phyloP scores from a whole-genome alignment of 2,329 filamentous ascomycete species.

The Pseudogymnoascus sp. region DNA sequence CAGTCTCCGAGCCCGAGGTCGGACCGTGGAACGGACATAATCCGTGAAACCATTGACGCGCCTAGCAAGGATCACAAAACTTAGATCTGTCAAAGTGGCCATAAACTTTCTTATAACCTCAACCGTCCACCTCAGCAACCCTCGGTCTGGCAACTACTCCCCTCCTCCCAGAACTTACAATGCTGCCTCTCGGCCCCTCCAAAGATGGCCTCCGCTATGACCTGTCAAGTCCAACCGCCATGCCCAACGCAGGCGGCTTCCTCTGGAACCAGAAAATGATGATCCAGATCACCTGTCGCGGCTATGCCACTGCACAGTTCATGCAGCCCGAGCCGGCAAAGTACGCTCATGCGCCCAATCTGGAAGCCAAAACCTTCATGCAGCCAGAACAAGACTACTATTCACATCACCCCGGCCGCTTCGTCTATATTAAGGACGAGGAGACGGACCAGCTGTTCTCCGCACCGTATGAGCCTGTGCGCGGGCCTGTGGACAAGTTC shows the following conservation, averaged over 20 bases:
- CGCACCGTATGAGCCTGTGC: slow-evolving; percentile 50
- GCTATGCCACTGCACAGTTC: slow-evolving; percentile 53
- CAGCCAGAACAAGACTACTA: slow-evolving; percentile 56
- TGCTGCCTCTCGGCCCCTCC: slow-evolving; percentile 27
- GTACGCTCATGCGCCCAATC: slow-evolving; percentile 52
- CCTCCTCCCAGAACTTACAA: neutral
- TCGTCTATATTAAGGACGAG: slow-evolving; percentile 54
- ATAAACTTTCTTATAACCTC: slow-evolving; percentile 10
- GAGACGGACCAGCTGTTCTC: slow-evolving; percentile 46
- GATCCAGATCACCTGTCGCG: slow-evolving; percentile 53
- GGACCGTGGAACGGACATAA: slow-evolving; percentile 5
- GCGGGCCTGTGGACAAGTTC: slow-evolving; percentile 42
- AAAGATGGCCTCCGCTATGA: slow-evolving; percentile 49
- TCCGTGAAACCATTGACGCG: slow-evolving; percentile 5
- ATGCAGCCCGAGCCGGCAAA: slow-evolving; percentile 57
- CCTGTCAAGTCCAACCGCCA: slow-evolving; percentile 47
- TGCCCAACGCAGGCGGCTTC: slow-evolving; percentile 51
- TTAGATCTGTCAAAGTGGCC: slow-evolving; percentile 2
- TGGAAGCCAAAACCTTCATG: slow-evolving; percentile 55
- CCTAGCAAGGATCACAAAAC: slow-evolving; percentile 9
- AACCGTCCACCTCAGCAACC: neutral
- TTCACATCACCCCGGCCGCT: slow-evolving; percentile 51
- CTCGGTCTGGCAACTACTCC: neutral
- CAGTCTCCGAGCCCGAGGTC: neutral
- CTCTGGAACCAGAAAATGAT: slow-evolving; percentile 58